A percentile compares a stretch with the other conserved stretches of the same genome.
These are phyloP conservation scores for Fraxinus nigra DNA, from an alignment of 305 asterid species.

Conservation along the genomic window DNA sequence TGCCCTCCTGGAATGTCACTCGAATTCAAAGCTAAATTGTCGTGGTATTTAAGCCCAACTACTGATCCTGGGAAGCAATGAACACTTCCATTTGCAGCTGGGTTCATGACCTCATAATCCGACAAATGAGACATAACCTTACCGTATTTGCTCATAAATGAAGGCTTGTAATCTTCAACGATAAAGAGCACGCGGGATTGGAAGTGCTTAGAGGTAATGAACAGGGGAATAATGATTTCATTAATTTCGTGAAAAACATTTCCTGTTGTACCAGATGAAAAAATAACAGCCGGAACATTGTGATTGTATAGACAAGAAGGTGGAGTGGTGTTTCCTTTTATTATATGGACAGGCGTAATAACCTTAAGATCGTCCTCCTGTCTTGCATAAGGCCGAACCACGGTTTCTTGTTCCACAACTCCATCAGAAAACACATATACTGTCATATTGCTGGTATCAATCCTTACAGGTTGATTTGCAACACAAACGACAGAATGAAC, in stretches of 20 bases:
- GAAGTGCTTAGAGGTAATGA: conserved; percentile 52
- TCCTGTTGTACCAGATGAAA: conserved; percentile 62
- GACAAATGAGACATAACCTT: conserved; percentile 36
- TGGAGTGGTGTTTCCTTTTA: conserved; percentile 23
- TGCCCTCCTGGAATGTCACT: conserved; percentile 53
- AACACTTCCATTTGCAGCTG: conserved; percentile 32
- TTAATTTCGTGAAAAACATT: conserved; percentile 67
- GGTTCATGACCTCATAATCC: conserved; percentile 30
- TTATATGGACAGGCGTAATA: conserved; percentile 37
- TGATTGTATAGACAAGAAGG: conserved; percentile 43
- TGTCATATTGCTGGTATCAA: conserved; percentile 42
- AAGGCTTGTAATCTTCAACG: conserved; percentile 47
- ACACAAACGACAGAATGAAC: conserved; percentile 49
- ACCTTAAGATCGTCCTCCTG: conserved; percentile 39
- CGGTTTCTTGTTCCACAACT: neutral
- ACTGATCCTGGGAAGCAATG: conserved; percentile 58
- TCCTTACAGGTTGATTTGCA: conserved; percentile 26
- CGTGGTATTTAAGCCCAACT: conserved; percentile 57
- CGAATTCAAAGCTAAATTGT: conserved; percentile 45
- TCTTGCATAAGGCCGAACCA: conserved; percentile 50
- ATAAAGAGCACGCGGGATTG: conserved; percentile 35
- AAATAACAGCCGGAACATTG: conserved; percentile 56
- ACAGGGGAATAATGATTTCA: conserved; percentile 67
- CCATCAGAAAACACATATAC: conserved; percentile 27
- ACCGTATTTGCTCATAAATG: conserved; percentile 42